Base-by-base conservation (phyloP, 2,329 filamentous ascomycete species). In the Aschersonia sp. region DNA sequence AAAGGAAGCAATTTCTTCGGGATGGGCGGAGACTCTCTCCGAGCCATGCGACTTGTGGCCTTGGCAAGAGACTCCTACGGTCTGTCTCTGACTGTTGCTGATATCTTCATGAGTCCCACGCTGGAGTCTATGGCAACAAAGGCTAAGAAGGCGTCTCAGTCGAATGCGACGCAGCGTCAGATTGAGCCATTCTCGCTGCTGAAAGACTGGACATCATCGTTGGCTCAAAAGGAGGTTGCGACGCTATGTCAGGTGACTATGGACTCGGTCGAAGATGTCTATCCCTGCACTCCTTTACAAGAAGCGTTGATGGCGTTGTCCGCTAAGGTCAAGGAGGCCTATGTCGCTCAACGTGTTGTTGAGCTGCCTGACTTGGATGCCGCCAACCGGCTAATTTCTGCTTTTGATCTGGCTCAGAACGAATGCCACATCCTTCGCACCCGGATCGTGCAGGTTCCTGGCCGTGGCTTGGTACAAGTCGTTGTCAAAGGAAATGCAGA, bases 301-400 rank as follows among this genome's bases (percentile, higher is more conserved):
- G 46, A 47, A 30, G 46, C n/a, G 11, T 31, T 44, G 12, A 43
- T 44, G 46, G 40, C 41, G 0, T 57, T 78, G 5, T 72, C 73
- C 2, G 64, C 67, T 49, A 73, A 72, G 54, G 63, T 70, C 30
- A 64, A 65, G 35, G 73, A 72, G 42, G 68, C 71, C 0, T 79
- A 78, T 41, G 66, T 78, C 3, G 71, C 71, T 2, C 40, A n/a
- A 9, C 14, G 40, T 9, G n/a, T 42, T 7, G 71, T 72, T 52
- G 63, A 70, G 40, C 68, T 75, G 1, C 63, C 72, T 29, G 58
- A 66, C 42, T 58, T 75, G 4, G 54, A 58, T 5, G 59, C 65
- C 43, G 47, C 56, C 1, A 58, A 42, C 59, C 59, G 12, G 61
- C 75, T 11, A 61, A 22, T 65, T n/a, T 53, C 58, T 1, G 70